Evolutionary conservation across 1,284 basidiomycete species (phyloP), one percentile per base, ranked within the genome.

Genomic region (Leccinum pallidistipes): DNA sequence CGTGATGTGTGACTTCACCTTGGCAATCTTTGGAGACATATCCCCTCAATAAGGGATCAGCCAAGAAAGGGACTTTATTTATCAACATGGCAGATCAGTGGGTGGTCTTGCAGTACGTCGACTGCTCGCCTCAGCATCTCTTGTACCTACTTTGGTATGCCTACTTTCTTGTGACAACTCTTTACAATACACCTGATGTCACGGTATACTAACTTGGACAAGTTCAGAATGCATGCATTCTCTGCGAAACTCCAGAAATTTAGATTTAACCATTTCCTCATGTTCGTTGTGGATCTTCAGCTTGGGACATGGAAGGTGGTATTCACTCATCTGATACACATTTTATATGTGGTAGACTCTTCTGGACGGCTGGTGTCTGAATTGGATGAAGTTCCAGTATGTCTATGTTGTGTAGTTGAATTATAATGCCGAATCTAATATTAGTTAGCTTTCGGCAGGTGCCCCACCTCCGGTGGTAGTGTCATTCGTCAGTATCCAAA

Each of bases 271-370:
- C 43, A 57, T 21, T 68, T 65, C 21, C 10, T 9, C 0, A 63
- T 66, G 36, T 57, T 72, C 2, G 59, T 66, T 0, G 58, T 68
- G 0, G 68, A 72, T 47, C 29, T 71, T 1, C 55, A 72, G 16
- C 64, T 72, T 2, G 66, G 70, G 0, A 32, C 21, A 18, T 63
- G 61, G 62, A 63, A 63, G 11, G 27, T 31, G 2, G 50, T 52
- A 12, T 52, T 52, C 50, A 52, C 31, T 11, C 50, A 52, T 18
- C 31, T 52, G 16, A 52, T 52, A 31, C 29, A n/a, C 16, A 18
- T 52, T 14, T 18, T 52, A 3, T 52, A 52, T 32, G 50, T 29
- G 10, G 29, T 52, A 5, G 29, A 18, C 16, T 31, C 50, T 32
- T n/a, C 50, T n/a, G 29, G n/a, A n/a, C n/a, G n/a, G n/a, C n/a